phyloP scores from a whole-genome alignment of 2,329 filamentous ascomycete genomes.

The Ceratocystis cubensis region DNA sequence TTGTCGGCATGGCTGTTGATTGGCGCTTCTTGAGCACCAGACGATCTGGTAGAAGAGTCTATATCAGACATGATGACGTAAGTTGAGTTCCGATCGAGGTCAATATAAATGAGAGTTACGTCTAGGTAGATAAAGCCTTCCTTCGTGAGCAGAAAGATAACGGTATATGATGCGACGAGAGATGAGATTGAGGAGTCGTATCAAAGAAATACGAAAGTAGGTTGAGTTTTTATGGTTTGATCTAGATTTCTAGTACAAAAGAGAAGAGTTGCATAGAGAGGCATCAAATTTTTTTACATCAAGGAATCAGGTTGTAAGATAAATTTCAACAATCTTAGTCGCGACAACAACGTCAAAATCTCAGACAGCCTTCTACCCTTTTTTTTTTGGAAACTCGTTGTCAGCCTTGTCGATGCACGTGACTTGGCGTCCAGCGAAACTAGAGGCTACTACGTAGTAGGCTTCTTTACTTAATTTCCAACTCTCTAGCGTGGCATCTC shows the following conservation, averaged over 20 bases:
- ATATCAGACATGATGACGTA: constrained; percentile 35
- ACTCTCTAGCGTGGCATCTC: background rate
- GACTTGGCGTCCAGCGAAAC: constrained; percentile 13
- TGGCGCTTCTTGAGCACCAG: constrained; percentile 23
- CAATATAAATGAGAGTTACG: background rate
- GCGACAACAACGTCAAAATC: background rate
- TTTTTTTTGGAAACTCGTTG: background rate
- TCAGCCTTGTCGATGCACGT: constrained; percentile 15
- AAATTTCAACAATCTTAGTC: background rate
- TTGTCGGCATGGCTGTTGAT: constrained; percentile 25
- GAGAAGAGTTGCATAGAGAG: too few relatives aligned
- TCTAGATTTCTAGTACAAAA: too few relatives aligned
- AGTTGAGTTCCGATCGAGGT: background rate
- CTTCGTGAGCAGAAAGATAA: too few relatives aligned
- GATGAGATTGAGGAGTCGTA: too few relatives aligned
- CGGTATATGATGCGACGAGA: too few relatives aligned
- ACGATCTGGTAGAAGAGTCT: constrained; percentile 33
- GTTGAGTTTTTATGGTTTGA: too few relatives aligned
- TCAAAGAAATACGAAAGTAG: too few relatives aligned
- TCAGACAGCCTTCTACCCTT: background rate
- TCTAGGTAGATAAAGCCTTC: background rate
- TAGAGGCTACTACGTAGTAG: background rate
- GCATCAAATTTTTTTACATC: too few relatives aligned
- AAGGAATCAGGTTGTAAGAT: too few relatives aligned
- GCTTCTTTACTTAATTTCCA: background rate